These are phyloP conservation scores for Ustilago shanxiensis DNA, from an alignment of 1,284 basidiomycete species.

Conservation along the genomic window DNA sequence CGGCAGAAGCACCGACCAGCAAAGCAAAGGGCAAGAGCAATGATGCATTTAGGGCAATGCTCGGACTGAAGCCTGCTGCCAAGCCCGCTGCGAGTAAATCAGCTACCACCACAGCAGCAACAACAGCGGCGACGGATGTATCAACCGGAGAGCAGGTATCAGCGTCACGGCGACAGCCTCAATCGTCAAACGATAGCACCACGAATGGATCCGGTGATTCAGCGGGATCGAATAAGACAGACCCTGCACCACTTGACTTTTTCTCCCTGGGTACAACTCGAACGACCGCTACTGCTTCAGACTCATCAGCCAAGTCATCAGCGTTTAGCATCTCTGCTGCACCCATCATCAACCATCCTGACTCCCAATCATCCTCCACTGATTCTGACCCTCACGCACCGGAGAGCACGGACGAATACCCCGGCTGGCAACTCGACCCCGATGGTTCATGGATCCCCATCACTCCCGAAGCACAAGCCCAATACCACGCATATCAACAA, in stretches of 20 bases:
- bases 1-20: neutral
- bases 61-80: slow-evolving; percentile 58
- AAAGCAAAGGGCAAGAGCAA: slow-evolving; percentile 58
- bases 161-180: neutral
- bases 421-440: slow-evolving; percentile 67
- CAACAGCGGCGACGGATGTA: no score
- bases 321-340: slow-evolving; percentile 52
- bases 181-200: neutral
- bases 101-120: neutral
- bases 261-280: slow-evolving; percentile 35
- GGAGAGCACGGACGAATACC: slow-evolving; percentile 26
- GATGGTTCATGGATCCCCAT: slow-evolving; percentile 67
- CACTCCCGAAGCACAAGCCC: slow-evolving; percentile 65
- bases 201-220: neutral
- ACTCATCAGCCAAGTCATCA: neutral
- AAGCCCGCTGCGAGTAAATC: slow-evolving; percentile 29
- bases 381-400: neutral
- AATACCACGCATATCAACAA: slow-evolving; percentile 50
- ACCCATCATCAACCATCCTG: slow-evolving; percentile 39
- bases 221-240: slow-evolving; percentile 11
- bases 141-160: neutral
- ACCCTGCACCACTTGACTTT: slow-evolving; percentile 37
- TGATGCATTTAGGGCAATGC: slow-evolving; percentile 68
- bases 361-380: neutral
- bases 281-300: slow-evolving; percentile 2